These are phyloP conservation scores for Trypanosoma vivax DNA, from an alignment of 208 protist genomes.

Conservation along the genomic window DNA sequence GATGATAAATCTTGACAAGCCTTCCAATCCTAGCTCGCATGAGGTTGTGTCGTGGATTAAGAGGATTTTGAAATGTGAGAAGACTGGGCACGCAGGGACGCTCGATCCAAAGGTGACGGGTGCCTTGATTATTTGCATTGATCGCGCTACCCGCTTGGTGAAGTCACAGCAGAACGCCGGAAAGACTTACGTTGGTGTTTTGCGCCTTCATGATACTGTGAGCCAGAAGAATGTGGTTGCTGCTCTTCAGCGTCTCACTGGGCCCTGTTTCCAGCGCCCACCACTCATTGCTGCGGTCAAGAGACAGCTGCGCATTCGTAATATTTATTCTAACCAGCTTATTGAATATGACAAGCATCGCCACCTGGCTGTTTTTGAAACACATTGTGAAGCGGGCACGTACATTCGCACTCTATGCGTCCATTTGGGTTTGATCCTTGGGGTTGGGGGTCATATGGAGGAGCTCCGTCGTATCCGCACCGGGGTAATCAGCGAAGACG, in stretches of 20 bases:
- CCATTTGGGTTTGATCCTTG: slow-evolving; percentile 98
- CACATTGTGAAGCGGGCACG: slow-evolving; percentile 99
- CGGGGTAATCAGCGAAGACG: slow-evolving; percentile 92
- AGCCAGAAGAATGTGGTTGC: slow-evolving; percentile 82
- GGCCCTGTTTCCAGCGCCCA: slow-evolving; percentile 98
- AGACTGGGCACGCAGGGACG: slow-evolving; percentile 99
- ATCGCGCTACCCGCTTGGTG: slow-evolving; percentile 98
- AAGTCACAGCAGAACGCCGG: slow-evolving; percentile 99
- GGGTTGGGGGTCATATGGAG: slow-evolving; percentile 98
- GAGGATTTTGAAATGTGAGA: slow-evolving; percentile 97
- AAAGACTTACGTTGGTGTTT: slow-evolving; percentile 99
- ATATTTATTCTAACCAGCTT: slow-evolving; percentile 98
- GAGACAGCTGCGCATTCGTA: slow-evolving; percentile 97
- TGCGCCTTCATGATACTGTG: slow-evolving; percentile 94
- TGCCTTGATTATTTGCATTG: slow-evolving; percentile 98
- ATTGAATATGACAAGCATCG: slow-evolving; percentile 98
- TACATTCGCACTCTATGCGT: slow-evolving; percentile 99
- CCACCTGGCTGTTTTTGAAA: slow-evolving; percentile 97
- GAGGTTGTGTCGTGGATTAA: slow-evolving; percentile 99
- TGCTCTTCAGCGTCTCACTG: slow-evolving; percentile 96
- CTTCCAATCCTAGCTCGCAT: slow-evolving; percentile 99
- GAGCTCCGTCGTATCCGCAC: slow-evolving; percentile 98
- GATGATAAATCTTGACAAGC: slow-evolving; percentile 99
- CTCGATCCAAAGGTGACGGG: slow-evolving; percentile 99
- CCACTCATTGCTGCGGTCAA: slow-evolving; percentile 98